Evolutionary conservation across 2,329 filamentous ascomycete genomes (phyloP).

Genomic region (Endoconidiophora laricicola): DNA sequence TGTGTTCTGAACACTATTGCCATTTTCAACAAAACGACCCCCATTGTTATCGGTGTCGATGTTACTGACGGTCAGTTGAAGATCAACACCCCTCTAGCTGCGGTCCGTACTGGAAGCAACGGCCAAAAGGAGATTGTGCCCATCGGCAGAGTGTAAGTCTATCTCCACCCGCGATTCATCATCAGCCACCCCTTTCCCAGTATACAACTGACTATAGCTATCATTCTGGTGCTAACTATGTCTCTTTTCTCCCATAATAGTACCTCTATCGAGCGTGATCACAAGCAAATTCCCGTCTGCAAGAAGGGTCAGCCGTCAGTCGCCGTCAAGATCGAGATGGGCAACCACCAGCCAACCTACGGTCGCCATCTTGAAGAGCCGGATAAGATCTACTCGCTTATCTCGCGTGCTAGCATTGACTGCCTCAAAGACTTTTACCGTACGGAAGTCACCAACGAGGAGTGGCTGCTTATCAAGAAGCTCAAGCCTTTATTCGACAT

Average conservation of each 20-base stretch:
- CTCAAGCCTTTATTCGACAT: constrained; percentile 91
- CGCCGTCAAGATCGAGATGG: constrained; percentile 92
- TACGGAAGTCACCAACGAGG: constrained; percentile 71
- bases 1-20: constrained; percentile 80
- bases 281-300: constrained; percentile 82
- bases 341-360: constrained; percentile 79
- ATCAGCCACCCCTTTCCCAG: too few relatives aligned
- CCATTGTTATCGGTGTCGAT: constrained; percentile 90
- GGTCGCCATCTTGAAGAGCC: constrained; percentile 88
- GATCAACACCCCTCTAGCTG: constrained; percentile 78
- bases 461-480: constrained; percentile 91
- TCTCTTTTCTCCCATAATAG: constrained; percentile 27
- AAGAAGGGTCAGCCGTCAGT: constrained; percentile 97
- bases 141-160: constrained; percentile 79
- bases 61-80: constrained; percentile 78
- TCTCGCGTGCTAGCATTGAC: constrained; percentile 80
- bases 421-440: constrained; percentile 93
- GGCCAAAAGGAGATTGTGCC: constrained; percentile 68
- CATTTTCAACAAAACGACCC: constrained; percentile 95
- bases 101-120: constrained; percentile 68
- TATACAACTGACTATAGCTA: background rate
- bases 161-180: background rate
- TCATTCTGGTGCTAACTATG: constrained; percentile 16
- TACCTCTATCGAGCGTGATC: constrained; percentile 91
- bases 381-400: constrained; percentile 72